phyloP scores from a whole-genome alignment of 257 asterid species.

The Fraxinus cuspidata region DNA sequence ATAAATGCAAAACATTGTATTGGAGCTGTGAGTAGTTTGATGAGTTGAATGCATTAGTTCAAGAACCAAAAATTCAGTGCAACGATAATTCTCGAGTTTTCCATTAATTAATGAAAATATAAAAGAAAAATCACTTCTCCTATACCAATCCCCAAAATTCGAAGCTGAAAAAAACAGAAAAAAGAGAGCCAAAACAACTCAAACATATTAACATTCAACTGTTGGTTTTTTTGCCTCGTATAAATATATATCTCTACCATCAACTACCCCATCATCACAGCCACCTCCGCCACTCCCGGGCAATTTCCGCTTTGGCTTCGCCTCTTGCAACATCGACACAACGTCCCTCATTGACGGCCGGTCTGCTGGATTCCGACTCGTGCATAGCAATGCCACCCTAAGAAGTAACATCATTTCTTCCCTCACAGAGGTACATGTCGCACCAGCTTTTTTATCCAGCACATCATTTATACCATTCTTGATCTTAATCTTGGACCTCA shows the following conservation, averaged over 20 bases:
- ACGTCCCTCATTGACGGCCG: constrained; percentile 65
- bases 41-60: background rate
- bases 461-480: constrained; percentile 45
- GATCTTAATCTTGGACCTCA: constrained; percentile 43
- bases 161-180: background rate
- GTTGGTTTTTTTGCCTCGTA: constrained; percentile 41
- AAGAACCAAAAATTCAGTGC: too few relatives aligned
- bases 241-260: constrained; percentile 19
- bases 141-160: constrained; percentile 64
- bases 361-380: constrained; percentile 51
- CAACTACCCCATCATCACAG: constrained; percentile 25
- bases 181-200: constrained; percentile 3
- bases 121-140: constrained; percentile 30
- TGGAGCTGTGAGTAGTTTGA: background rate
- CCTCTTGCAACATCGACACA: constrained; percentile 55
- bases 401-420: constrained; percentile 62
- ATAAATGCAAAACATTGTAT: background rate
- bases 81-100: background rate
- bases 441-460: constrained; percentile 70
- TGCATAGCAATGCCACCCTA: constrained; percentile 52
- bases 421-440: constrained; percentile 50
- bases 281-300: constrained; percentile 33
- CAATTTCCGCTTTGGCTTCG: constrained; percentile 62
- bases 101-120: background rate
- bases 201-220: constrained; percentile 43